A percentile compares a stretch with the other conserved stretches of the same genome.
These are phyloP conservation scores for Xylariaceae sp. DNA, from an alignment of 2,329 filamentous ascomycete genomes.

Conservation along the genomic window DNA sequence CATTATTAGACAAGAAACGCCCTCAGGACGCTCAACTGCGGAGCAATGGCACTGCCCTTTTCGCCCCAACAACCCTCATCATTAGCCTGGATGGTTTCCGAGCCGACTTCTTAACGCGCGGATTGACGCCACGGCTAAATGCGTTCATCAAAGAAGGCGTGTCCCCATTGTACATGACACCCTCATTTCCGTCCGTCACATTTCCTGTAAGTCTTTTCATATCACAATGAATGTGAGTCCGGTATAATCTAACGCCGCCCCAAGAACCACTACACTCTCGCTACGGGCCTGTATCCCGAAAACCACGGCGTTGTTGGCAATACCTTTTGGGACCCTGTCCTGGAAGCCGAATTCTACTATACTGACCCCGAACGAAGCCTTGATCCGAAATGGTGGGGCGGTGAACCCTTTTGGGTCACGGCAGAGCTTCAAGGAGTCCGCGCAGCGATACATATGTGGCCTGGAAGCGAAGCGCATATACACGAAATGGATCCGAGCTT, in stretches of 20 bases:
- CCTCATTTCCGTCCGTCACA: conserved; percentile 92
- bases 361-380: conserved; percentile 72
- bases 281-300: conserved; percentile 88
- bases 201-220: conserved; percentile 57
- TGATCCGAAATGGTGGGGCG: conserved; percentile 89
- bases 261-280: conserved; percentile 82
- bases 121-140: conserved; percentile 76
- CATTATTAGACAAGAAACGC: conserved; percentile 46
- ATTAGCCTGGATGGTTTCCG: conserved; percentile 95
- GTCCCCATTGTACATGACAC: conserved; percentile 86
- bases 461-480: conserved; percentile 86
- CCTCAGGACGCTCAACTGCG: conserved; percentile 36
- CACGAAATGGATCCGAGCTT: conserved; percentile 69
- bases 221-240: neutral
- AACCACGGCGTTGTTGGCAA: conserved; percentile 92
- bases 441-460: conserved; percentile 96
- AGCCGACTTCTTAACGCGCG: conserved; percentile 83
- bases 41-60: conserved; percentile 83
- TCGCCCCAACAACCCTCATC: conserved; percentile 86
- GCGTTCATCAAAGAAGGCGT: conserved; percentile 77
- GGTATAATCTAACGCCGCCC: conserved; percentile 12
- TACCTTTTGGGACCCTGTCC: conserved; percentile 81
- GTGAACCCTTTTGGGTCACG: conserved; percentile 90
- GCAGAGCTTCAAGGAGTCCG: conserved; percentile 77
- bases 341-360: conserved; percentile 81